A percentile compares a stretch with the other conserved stretches of the same genome.
Evolutionary conservation across 495 filamentous ascomycete genomes (phyloP).

Genomic region (Elasticomyces elasticus): DNA sequence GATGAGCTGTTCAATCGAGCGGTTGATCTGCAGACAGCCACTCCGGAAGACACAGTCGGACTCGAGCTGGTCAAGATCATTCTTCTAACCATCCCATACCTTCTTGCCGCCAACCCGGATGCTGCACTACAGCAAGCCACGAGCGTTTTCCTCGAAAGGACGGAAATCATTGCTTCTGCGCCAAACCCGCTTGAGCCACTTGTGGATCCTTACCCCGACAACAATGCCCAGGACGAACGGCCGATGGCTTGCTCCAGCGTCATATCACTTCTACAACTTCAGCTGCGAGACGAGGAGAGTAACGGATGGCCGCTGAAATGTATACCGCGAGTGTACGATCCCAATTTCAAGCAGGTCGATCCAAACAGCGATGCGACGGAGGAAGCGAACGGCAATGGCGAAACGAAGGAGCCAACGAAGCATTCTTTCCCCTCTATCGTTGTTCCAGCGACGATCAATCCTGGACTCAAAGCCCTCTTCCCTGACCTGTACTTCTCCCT

Average conservation of each 20-base stretch:
- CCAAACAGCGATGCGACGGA: conserved; percentile 34
- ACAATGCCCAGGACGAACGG: conserved; percentile 40
- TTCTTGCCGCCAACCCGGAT: conserved; percentile 60
- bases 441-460: conserved; percentile 62
- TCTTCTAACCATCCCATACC: conserved; percentile 82
- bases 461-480: conserved; percentile 67
- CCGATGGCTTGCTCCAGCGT: conserved; percentile 51
- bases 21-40: conserved; percentile 80
- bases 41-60: conserved; percentile 81
- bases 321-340: conserved; percentile 64
- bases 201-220: conserved; percentile 64
- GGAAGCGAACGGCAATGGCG: conserved; percentile 29
- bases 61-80: conserved; percentile 92
- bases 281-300: conserved; percentile 62
- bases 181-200: conserved; percentile 72
- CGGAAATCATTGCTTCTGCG: conserved; percentile 78
- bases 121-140: conserved; percentile 58
- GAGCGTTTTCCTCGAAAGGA: conserved; percentile 72
- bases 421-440: conserved; percentile 60
- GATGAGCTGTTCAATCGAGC: conserved; percentile 77
- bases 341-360: neutral
- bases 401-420: conserved; percentile 31
- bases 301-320: conserved; percentile 66
- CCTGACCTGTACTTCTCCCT: conserved; percentile 92
- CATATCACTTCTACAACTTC: conserved; percentile 75